Evolutionary conservation across 2,329 filamentous ascomycete species (phyloP).

Genomic region (Didymella pinodella): DNA sequence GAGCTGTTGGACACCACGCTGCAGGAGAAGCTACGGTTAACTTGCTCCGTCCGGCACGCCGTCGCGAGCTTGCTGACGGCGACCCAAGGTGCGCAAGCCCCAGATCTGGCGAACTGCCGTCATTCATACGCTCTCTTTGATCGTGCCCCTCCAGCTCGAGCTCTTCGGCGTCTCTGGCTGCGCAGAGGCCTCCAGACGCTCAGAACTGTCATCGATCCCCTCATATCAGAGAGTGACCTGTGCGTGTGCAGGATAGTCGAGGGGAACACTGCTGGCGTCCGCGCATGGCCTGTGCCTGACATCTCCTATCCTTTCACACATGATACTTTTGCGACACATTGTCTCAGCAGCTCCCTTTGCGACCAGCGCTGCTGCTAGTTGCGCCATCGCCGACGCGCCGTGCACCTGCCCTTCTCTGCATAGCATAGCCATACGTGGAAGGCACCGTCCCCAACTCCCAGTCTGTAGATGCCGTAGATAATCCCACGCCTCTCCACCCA

Average conservation of each 20-base stretch:
- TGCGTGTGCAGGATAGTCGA: slow-evolving; percentile 21
- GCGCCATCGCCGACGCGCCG: slow-evolving; percentile 7
- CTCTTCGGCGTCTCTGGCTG: slow-evolving; percentile 7
- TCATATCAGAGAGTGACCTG: slow-evolving; percentile 10
- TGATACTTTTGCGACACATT: slow-evolving; percentile 17
- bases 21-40: slow-evolving; percentile 1
- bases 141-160: slow-evolving; percentile 19
- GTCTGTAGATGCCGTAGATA: slow-evolving; percentile 14
- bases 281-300: slow-evolving; percentile 22
- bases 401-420: slow-evolving; percentile 4
- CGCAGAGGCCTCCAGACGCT: slow-evolving; percentile 14
- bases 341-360: slow-evolving; percentile 24
- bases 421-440: slow-evolving; percentile 7
- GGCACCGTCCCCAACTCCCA: not conserved
- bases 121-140: slow-evolving; percentile 2
- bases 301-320: slow-evolving; percentile 19
- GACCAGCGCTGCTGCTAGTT: slow-evolving; percentile 15
- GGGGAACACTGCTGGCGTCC: slow-evolving; percentile 14
- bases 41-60: slow-evolving; percentile 8
- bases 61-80: slow-evolving; percentile 11
- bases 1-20: slow-evolving; percentile 6
- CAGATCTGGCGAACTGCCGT: slow-evolving; percentile 7
- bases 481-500: not conserved
- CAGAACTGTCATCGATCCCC: slow-evolving; percentile 12
- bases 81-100: slow-evolving; percentile 12